phyloP scores from a whole-genome alignment of 2,329 filamentous ascomycete species.

The Colletotrichum liriopes region DNA sequence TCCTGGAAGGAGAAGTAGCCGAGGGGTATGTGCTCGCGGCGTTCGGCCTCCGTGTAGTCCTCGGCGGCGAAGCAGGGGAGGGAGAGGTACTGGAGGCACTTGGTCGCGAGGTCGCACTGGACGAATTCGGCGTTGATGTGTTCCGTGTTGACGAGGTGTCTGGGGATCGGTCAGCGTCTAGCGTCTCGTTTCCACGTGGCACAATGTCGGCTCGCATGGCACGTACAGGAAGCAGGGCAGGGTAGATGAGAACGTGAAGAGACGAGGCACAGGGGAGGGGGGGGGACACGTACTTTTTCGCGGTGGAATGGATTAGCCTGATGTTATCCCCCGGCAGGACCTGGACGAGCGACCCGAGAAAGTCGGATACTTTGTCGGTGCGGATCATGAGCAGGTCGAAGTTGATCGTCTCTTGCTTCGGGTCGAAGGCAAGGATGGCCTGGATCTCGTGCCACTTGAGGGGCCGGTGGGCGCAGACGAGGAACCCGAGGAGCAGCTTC shows the following conservation, averaged over 20 bases:
- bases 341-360: conserved; percentile 57
- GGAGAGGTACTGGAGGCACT: conserved; percentile 55
- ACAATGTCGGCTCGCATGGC: neutral
- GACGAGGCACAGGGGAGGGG: no score
- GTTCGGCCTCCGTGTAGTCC: conserved; percentile 31
- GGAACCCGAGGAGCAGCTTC: conserved; percentile 56
- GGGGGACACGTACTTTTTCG: conserved; percentile 49
- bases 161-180: neutral
- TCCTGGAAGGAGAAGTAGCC: conserved; percentile 57
- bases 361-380: conserved; percentile 47
- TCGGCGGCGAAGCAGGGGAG: conserved; percentile 50
- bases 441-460: conserved; percentile 60
- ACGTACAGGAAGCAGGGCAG: neutral
- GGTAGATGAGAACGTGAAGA: neutral
- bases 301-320: conserved; percentile 57
- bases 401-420: conserved; percentile 41
- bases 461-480: conserved; percentile 57
- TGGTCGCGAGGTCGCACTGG: conserved; percentile 50
- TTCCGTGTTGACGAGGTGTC: conserved; percentile 47
- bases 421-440: conserved; percentile 51
- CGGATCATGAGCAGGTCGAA: conserved; percentile 45
- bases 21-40: conserved; percentile 37
- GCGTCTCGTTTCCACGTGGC: no score
- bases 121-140: conserved; percentile 47
- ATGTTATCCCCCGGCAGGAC: conserved; percentile 51